Percentiles rank a stretch among this genome's conserved stretches.
phyloP scores from a whole-genome alignment of 768 basidiomycete species.

The Calocybe indica region DNA sequence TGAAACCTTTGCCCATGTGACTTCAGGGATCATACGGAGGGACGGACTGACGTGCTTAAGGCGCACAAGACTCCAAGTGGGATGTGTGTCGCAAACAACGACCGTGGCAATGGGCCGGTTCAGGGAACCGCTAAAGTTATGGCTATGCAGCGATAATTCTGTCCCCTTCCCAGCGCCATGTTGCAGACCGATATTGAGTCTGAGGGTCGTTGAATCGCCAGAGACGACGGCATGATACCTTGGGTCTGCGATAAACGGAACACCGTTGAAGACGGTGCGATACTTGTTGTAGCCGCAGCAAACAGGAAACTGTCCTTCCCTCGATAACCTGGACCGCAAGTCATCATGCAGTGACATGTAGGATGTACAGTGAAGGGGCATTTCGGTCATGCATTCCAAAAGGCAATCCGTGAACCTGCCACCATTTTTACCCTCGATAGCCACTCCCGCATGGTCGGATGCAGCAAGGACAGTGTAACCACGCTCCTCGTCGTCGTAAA shows the following conservation, averaged over 20 bases:
- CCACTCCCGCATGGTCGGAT: constrained; percentile 47
- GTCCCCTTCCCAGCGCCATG: constrained; percentile 63
- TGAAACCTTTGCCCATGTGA: too few relatives aligned
- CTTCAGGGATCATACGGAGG: constrained; percentile 9
- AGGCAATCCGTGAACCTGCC: constrained; percentile 58
- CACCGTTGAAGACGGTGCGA: constrained; percentile 47
- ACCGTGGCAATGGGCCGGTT: constrained; percentile 48
- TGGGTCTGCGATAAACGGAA: constrained; percentile 48
- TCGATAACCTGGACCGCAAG: constrained; percentile 28
- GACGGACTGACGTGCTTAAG: constrained; percentile 25
- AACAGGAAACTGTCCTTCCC: constrained; percentile 40
- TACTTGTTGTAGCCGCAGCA: constrained; percentile 44
- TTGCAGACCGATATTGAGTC: constrained; percentile 51
- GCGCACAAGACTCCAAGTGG: constrained; percentile 53
- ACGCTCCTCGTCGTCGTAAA: constrained; percentile 32
- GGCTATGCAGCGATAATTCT: constrained; percentile 54
- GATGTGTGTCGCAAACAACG: constrained; percentile 45
- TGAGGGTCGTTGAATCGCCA: constrained; percentile 31
- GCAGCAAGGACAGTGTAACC: constrained; percentile 56
- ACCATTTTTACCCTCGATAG: constrained; percentile 56
- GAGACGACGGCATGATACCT: constrained; percentile 40
- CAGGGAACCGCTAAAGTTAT: constrained; percentile 53
- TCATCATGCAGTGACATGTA: constrained; percentile 42
- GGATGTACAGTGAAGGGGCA: constrained; percentile 48
- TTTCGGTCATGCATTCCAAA: constrained; percentile 35